Evolutionary conservation across 495 filamentous ascomycete species (phyloP), one percentile per base, ranked within the genome.

Genomic region (Penicillium cataractarum): DNA sequence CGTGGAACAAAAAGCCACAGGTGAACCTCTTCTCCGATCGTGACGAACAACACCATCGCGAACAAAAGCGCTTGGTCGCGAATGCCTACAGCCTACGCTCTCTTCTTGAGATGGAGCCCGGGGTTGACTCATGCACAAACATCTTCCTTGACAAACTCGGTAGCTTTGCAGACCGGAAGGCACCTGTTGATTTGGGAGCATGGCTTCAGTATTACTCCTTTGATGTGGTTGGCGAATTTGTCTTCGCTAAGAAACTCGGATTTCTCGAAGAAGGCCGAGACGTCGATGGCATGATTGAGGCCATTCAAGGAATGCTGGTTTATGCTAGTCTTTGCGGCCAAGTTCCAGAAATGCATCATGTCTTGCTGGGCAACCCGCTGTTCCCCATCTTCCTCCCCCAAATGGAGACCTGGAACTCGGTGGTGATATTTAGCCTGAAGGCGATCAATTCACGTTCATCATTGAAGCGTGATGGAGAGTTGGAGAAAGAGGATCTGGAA

Each of bases 201-300:
- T 83, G 80, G 80, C 57, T 83, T 17, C 76, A 81, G 55, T 82
- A 77, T 57, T 84, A 76, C 57, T 71, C 78, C 40, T 82, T 83
- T 49, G 77, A 74, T 50, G 80, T 76, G 0, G 75, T 83, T 35
- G 80, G 73, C 6, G 73, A 75, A 56, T 55, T 76, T 6, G 74
- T 65, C 7, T 76, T 79, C 39, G 74, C 73, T 1, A 69, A 74
- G 29, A 66, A 63, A 15, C 73, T 78, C 13, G 79, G 79, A 0
- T 82, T 83, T 50, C 62, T 82, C 7, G 68, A 78, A 33, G 33
- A 66, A 29, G 78, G 76, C 5, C 57, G 57, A 3, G 80, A 82
- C 53, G 62, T 83, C 7, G 75, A 75, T 39, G 65, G 71, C 12
- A 73, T 79, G 31, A 75, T 82, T 19, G 49, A 65, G 27, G 58